Conservation (phyloP, 306 rosid species). For the Lupinus albus region DNA sequence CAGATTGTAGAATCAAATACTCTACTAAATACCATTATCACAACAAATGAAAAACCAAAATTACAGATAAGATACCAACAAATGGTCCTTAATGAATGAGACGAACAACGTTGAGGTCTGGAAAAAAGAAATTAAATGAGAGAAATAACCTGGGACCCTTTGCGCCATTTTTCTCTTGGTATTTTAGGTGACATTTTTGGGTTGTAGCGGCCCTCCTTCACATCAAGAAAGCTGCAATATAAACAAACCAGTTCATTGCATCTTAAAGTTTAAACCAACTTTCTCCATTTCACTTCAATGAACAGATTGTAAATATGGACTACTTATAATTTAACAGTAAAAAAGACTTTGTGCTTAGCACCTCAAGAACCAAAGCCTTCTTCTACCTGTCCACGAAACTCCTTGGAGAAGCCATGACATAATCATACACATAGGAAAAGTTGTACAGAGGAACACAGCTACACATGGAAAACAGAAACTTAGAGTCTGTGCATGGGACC, state of each 20-base stretch:
- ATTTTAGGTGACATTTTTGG: constrained; percentile 87
- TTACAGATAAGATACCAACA: not conserved
- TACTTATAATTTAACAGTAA: constrained; percentile 36
- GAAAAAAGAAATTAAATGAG: constrained; percentile 7
- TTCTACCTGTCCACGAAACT: constrained; percentile 99
- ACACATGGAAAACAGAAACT: constrained; percentile 52
- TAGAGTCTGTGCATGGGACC: constrained; percentile 30
- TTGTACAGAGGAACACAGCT: constrained; percentile 97
- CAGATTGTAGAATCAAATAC: constrained; percentile 18
- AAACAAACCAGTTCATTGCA: constrained; percentile 33
- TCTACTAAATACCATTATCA: not conserved
- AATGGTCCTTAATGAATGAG: not conserved
- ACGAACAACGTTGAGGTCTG: not conserved
- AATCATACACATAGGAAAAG: constrained; percentile 79
- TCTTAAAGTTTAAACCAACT: constrained; percentile 11
- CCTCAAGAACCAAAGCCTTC: constrained; percentile 59
- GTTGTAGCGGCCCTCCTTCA: constrained; percentile 88
- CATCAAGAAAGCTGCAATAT: constrained; percentile 85
- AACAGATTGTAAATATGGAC: constrained; percentile 5
- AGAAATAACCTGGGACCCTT: constrained; percentile 90
- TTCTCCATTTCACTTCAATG: constrained; percentile 27
- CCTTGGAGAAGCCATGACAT: constrained; percentile 77
- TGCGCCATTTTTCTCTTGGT: constrained; percentile 88
- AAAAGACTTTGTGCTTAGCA: constrained; percentile 56
- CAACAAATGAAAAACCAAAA: constrained; percentile 21